Percentiles rank a stretch among this genome's conserved stretches.
Evolutionary conservation across 129 eudicot genomes (phyloP).

Genomic region (carrot (Daucus carota)): DNA sequence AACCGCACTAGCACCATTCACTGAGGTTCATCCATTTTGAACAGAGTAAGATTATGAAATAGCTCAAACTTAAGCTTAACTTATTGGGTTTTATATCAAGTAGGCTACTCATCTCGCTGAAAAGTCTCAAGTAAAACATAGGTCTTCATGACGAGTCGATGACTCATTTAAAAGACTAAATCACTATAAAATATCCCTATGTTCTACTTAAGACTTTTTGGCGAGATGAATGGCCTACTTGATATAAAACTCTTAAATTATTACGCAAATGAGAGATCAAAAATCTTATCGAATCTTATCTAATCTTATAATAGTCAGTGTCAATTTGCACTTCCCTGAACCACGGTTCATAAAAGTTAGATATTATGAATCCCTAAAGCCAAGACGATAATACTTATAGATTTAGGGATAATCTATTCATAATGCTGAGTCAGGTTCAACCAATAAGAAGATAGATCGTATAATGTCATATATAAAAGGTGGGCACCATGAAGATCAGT

Average conservation of each 20-base stretch:
- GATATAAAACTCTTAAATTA: no score
- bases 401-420: background rate
- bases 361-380: background rate
- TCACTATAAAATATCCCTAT: no score
- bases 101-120: no score
- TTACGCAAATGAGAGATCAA: background rate
- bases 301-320: no score
- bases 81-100: no score
- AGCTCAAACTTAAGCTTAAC: no score
- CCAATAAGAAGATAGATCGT: background rate
- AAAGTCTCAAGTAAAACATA: no score
- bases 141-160: no score
- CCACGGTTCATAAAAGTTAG: background rate
- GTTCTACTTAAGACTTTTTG: no score
- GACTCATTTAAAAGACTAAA: no score
- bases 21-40: background rate
- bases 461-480: background rate
- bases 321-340: constrained; percentile 4
- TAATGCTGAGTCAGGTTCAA: background rate
- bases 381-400: background rate
- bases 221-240: no score
- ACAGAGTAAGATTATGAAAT: background rate
- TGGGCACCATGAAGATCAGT: constrained; percentile 1
- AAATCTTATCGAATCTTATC: background rate
- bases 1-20: constrained; percentile 2